Evolutionary conservation across 495 filamentous ascomycete genomes (phyloP).

Genomic region (Neurospora sp.): DNA sequence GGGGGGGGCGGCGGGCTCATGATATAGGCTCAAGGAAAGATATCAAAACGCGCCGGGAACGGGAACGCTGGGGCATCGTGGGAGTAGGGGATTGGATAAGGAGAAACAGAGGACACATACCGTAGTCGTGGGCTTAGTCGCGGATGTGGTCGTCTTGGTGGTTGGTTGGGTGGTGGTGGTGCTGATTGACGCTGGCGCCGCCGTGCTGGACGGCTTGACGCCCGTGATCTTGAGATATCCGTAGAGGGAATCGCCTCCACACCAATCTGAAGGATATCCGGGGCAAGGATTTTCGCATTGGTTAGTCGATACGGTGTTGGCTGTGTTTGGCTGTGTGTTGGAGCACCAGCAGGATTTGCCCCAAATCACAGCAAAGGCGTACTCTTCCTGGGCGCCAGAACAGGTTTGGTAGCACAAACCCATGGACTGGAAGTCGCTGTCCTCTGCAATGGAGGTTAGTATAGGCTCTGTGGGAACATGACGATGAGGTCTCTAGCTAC

Average conservation of each 20-base stretch:
- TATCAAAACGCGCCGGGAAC: not conserved
- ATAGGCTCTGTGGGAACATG: not conserved
- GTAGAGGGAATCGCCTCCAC: conserved; percentile 29
- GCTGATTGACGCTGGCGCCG: conserved; percentile 3
- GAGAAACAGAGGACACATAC: conserved; percentile 8
- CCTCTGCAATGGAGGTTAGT: conserved; percentile 17
- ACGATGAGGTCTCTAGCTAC: not conserved
- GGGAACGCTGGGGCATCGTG: not conserved
- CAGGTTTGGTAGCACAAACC: conserved; percentile 34
- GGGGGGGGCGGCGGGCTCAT: not conserved
- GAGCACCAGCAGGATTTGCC: conserved; percentile 34
- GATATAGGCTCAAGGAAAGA: not conserved
- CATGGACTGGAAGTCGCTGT: conserved; percentile 34
- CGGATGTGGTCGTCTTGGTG: not conserved
- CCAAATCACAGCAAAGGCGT: conserved; percentile 32
- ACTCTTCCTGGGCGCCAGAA: conserved; percentile 7
- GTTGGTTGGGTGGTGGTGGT: not conserved
- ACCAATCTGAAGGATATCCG: conserved; percentile 30
- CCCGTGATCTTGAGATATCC: conserved; percentile 28
- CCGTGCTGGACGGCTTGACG: conserved; percentile 19
- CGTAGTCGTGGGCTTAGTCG: not conserved
- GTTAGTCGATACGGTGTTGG: conserved; percentile 18
- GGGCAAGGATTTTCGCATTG: conserved; percentile 29
- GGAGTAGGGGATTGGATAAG: not conserved
- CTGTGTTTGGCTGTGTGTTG: conserved; percentile 19